Evolutionary conservation across 768 basidiomycete genomes (phyloP).

Genomic region (Suillus subalutaceus): DNA sequence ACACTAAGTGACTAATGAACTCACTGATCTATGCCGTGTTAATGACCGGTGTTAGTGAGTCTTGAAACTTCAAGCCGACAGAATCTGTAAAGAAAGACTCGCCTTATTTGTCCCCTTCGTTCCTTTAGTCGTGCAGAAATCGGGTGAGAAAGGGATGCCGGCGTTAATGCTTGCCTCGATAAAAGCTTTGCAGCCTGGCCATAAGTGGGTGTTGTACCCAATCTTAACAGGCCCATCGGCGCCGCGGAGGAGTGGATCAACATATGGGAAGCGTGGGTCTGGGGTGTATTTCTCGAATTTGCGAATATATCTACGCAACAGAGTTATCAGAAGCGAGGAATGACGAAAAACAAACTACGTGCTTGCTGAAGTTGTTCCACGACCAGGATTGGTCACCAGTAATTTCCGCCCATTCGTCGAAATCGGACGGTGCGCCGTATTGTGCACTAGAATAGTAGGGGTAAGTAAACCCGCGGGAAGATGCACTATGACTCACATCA

Average conservation of each 20-base stretch:
- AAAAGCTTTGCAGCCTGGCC: conserved; percentile 51
- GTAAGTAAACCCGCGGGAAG: conserved; percentile 14
- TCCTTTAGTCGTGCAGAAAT: conserved; percentile 60
- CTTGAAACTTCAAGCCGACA: neutral
- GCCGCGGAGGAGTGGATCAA: conserved; percentile 51
- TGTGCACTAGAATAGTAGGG: conserved; percentile 42
- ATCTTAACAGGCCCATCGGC: conserved; percentile 58
- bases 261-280: conserved; percentile 50
- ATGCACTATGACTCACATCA: conserved; percentile 35
- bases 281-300: conserved; percentile 68
- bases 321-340: conserved; percentile 2
- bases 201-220: conserved; percentile 56
- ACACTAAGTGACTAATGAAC: conserved; percentile 14
- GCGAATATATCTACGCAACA: conserved; percentile 56
- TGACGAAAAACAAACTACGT: conserved; percentile 11
- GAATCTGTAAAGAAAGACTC: conserved; percentile 22
- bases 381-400: conserved; percentile 59
- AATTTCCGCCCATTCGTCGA: conserved; percentile 63
- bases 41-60: neutral
- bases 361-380: conserved; percentile 56
- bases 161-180: conserved; percentile 52
- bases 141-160: conserved; percentile 54
- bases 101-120: conserved; percentile 67
- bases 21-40: conserved; percentile 43
- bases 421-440: conserved; percentile 68